A percentile compares a stretch with the other conserved stretches of the same genome.
These are phyloP conservation scores for Dysphania ambrosioides DNA, from an alignment of 148 eudicot species.

Conservation along the genomic window DNA sequence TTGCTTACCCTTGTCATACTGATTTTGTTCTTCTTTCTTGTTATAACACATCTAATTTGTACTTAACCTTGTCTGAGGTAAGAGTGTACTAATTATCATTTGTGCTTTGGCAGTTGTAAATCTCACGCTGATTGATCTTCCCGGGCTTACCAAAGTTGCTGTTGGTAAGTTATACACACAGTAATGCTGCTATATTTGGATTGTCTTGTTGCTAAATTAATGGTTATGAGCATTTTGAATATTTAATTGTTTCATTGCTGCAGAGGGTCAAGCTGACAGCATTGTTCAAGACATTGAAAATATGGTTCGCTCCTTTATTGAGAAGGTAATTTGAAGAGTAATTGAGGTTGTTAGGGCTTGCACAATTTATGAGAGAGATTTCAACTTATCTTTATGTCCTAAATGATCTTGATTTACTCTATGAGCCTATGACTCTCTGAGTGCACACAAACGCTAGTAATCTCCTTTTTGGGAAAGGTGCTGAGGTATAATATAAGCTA, in stretches of 20 bases:
- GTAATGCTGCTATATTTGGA: neutral
- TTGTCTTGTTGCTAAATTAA: neutral
- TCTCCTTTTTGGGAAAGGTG: too few species aligned
- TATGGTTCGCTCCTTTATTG: slow-evolving; percentile 52
- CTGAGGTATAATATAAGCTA: too few species aligned
- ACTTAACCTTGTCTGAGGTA: neutral
- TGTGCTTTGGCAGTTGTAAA: slow-evolving; percentile 76
- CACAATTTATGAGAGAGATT: neutral
- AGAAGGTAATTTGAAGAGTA: slow-evolving; percentile 33
- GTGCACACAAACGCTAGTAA: too few species aligned
- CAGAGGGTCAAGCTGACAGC: slow-evolving; percentile 66
- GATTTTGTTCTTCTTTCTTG: neutral
- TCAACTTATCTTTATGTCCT: neutral
- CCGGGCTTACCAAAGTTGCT: slow-evolving; percentile 98
- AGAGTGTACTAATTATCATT: slow-evolving; percentile 14
- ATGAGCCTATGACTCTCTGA: neutral
- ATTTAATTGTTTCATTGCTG: slow-evolving; percentile 17
- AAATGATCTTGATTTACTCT: too few species aligned
- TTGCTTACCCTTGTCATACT: neutral
- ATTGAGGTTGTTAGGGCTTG: neutral
- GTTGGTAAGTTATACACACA: slow-evolving; percentile 56
- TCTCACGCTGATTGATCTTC: slow-evolving; percentile 95
- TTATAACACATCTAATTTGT: neutral
- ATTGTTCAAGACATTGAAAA: slow-evolving; percentile 47
- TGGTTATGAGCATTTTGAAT: neutral